A percentile compares a stretch with the other conserved stretches of the same genome.
Evolutionary conservation across 2,329 filamentous ascomycete species (phyloP).

Genomic region (Alternaria dauci): DNA sequence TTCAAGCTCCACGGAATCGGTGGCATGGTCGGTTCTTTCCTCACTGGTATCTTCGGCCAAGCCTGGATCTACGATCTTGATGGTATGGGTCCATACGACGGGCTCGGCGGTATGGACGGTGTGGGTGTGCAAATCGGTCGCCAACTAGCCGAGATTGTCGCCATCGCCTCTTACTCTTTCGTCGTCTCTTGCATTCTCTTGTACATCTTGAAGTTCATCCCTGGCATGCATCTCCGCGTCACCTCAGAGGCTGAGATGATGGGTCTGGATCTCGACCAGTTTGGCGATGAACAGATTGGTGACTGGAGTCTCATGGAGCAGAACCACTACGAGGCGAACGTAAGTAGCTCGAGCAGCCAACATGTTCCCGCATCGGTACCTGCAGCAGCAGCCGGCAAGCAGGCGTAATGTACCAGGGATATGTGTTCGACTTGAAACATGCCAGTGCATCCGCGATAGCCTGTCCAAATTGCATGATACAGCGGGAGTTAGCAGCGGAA

Average conservation of each 20-base stretch:
- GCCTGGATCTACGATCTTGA: conserved; percentile 60
- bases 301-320: conserved; percentile 56
- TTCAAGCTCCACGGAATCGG: conserved; percentile 68
- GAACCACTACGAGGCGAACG: conserved; percentile 30
- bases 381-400: conserved; percentile 9
- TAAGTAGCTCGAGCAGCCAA: conserved; percentile 37
- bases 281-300: conserved; percentile 67
- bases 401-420: conserved; percentile 9
- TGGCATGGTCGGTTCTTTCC: conserved; percentile 65
- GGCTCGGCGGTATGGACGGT: conserved; percentile 62
- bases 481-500: background rate
- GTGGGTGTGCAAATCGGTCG: conserved; percentile 64
- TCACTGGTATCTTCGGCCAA: conserved; percentile 66
- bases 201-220: conserved; percentile 62
- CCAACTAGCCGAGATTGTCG: conserved; percentile 65
- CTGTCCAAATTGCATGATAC: background rate
- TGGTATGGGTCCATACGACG: conserved; percentile 54
- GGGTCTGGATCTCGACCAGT: conserved; percentile 64
- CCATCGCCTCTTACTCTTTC: conserved; percentile 64
- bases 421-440: background rate
- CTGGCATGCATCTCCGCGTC: conserved; percentile 63
- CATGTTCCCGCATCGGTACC: conserved; percentile 10
- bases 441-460: background rate
- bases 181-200: conserved; percentile 62
- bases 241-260: conserved; percentile 64